Percentiles rank a stretch among this genome's conserved stretches.
These are phyloP conservation scores for Eucalyptus erythrocorys DNA, from an alignment of 345 rosid species.

Conservation along the genomic window DNA sequence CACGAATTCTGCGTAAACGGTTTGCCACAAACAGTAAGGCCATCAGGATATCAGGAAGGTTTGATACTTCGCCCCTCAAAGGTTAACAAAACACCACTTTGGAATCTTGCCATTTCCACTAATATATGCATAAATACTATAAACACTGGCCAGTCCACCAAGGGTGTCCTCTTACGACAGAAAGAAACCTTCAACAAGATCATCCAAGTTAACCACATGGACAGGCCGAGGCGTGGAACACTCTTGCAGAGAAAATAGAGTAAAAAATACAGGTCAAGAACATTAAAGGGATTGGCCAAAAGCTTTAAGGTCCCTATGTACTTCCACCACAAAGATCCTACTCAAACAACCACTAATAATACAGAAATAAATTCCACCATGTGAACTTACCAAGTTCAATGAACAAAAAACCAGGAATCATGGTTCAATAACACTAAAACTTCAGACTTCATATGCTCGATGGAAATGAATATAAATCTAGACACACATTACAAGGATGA, in stretches of 20 bases:
- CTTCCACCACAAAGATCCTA: not conserved
- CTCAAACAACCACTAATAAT: not conserved
- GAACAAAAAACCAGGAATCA: not conserved
- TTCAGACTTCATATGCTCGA: not conserved
- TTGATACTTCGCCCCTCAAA: conserved; percentile 80
- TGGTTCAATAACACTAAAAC: not conserved
- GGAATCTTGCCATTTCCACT: conserved; percentile 78
- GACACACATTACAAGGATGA: not conserved
- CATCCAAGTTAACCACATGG: conserved; percentile 66
- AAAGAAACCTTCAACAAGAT: conserved; percentile 98
- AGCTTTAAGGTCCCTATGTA: not conserved
- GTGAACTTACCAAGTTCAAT: not conserved
- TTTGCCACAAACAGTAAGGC: conserved; percentile 97
- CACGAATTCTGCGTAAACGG: conserved; percentile 95
- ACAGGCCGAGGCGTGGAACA: conserved; percentile 28
- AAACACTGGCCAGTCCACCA: conserved; percentile 92
- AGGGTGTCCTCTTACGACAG: conserved; percentile 89
- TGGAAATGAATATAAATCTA: not conserved
- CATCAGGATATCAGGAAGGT: conserved; percentile 90
- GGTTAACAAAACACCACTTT: conserved; percentile 84
- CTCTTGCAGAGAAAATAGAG: conserved; percentile 27
- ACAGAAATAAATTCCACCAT: not conserved
- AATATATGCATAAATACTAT: conserved; percentile 63
- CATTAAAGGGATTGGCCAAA: conserved; percentile 1
- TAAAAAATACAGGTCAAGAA: conserved; percentile 8